Evolutionary conservation across 345 rosid genomes (phyloP).

Genomic region (Conringia planisiliqua): DNA sequence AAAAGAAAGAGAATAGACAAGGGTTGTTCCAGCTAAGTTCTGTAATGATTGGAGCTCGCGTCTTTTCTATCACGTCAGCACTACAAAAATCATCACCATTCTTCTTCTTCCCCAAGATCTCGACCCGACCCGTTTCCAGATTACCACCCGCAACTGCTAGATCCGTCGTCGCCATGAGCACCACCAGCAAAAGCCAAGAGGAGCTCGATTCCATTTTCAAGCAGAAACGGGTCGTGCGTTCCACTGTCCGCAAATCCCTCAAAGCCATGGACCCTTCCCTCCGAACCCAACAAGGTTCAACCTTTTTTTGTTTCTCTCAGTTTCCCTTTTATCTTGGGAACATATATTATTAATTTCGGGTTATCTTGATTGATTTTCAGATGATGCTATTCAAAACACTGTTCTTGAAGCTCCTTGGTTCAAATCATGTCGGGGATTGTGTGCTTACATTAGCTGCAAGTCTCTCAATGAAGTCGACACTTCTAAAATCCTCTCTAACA

Average conservation of each 20-base stretch:
- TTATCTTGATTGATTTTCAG: conserved; percentile 34
- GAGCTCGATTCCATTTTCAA: conserved; percentile 55
- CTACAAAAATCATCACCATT: not conserved
- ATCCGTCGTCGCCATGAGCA: conserved; percentile 29
- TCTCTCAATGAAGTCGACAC: conserved; percentile 86
- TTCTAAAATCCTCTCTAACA: conserved; percentile 47
- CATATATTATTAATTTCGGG: not conserved
- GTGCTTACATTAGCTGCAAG: conserved; percentile 87
- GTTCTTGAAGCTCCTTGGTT: conserved; percentile 85
- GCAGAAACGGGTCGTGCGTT: conserved; percentile 62
- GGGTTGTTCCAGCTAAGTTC: not conserved
- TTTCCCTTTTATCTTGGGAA: not conserved
- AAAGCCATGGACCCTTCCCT: conserved; percentile 75
- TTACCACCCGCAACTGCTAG: not conserved
- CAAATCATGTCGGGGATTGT: conserved; percentile 63
- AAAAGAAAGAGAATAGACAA: too few species aligned
- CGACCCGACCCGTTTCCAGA: conserved; percentile 30
- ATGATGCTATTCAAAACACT: conserved; percentile 61
- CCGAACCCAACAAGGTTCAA: conserved; percentile 62
- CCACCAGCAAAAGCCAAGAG: conserved; percentile 28
- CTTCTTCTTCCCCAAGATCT: conserved; percentile 23
- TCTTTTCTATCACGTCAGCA: conserved; percentile 26
- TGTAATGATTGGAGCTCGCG: conserved; percentile 30
- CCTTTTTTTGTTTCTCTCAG: not conserved
- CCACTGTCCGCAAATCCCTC: conserved; percentile 67